Evolutionary conservation across 2,329 filamentous ascomycete species (phyloP).

Genomic region (Rutstroemia sp.): DNA sequence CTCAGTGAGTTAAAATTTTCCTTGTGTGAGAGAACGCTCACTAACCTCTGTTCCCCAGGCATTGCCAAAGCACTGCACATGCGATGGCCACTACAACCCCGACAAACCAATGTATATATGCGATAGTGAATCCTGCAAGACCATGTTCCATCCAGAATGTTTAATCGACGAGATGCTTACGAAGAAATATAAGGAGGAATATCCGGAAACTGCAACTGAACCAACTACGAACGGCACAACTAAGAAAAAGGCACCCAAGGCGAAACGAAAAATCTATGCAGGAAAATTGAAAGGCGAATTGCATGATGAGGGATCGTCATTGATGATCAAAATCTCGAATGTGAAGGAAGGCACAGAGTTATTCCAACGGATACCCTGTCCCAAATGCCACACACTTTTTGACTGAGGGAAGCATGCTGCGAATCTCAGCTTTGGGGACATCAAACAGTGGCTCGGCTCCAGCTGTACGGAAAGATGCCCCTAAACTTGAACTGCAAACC

Average conservation of each 20-base stretch:
- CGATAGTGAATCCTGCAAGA: constrained; percentile 27
- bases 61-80: constrained; percentile 31
- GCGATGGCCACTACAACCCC: constrained; percentile 31
- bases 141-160: constrained; percentile 33
- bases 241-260: neutral
- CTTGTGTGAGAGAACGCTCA: neutral
- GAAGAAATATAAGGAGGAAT: constrained; percentile 20
- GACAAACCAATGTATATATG: constrained; percentile 31
- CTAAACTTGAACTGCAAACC: too few species aligned
- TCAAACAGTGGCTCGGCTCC: too few species aligned
- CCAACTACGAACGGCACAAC: constrained; percentile 12
- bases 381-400: constrained; percentile 21
- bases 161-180: constrained; percentile 27
- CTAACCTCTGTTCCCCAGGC: constrained; percentile 15
- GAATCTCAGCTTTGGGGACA: too few species aligned
- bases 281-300: constrained; percentile 19
- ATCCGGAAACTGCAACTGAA: constrained; percentile 10
- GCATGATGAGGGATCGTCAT: constrained; percentile 3
- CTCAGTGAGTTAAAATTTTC: constrained; percentile 25
- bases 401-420: constrained; percentile 8
- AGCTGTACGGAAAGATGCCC: too few species aligned
- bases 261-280: constrained; percentile 14
- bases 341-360: constrained; percentile 14
- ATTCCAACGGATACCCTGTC: constrained; percentile 20
- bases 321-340: constrained; percentile 20